A percentile compares a stretch with the other conserved stretches of the same genome.
phyloP scores from a whole-genome alignment of 352 stramenopile genomes.

The Globisporangium iwayamae region DNA sequence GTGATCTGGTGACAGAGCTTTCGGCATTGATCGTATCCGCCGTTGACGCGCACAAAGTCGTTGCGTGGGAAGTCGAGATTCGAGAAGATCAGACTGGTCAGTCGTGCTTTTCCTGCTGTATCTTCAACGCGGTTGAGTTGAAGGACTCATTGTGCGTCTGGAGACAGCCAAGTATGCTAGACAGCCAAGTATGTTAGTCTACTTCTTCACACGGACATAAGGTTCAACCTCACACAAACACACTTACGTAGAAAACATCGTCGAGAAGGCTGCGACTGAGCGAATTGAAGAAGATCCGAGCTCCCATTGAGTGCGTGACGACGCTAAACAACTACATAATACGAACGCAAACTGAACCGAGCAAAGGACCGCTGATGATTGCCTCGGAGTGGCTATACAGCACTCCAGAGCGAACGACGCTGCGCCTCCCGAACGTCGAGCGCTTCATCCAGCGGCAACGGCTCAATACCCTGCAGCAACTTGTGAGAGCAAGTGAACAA shows the following conservation, averaged over 20 bases:
- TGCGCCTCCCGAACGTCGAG: too few species aligned
- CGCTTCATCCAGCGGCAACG: too few species aligned
- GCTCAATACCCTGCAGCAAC: too few species aligned
- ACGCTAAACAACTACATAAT: background rate
- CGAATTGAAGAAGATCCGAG: constrained; percentile 30
- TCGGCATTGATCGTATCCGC: constrained; percentile 49
- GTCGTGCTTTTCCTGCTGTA: constrained; percentile 3
- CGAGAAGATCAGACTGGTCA: constrained; percentile 65
- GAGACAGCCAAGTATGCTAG: too few species aligned
- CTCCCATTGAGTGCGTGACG: constrained; percentile 39
- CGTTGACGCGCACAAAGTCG: constrained; percentile 56
- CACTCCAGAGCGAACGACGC: too few species aligned
- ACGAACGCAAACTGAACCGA: too few species aligned
- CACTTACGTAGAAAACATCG: constrained; percentile 25
- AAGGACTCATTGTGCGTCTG: background rate
- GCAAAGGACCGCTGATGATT: too few species aligned
- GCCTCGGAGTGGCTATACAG: too few species aligned
- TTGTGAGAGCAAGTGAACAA: too few species aligned
- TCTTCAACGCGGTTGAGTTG: background rate
- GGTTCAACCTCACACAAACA: background rate
- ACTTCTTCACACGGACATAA: too few species aligned
- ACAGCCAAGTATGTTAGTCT: too few species aligned
- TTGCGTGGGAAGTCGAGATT: constrained; percentile 78
- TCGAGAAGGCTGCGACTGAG: constrained; percentile 20
- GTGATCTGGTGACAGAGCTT: constrained; percentile 67